These are phyloP conservation scores for Aurantiochytrium sp. DNA, from an alignment of 108 stramenopile species.

Conservation along the genomic window DNA sequence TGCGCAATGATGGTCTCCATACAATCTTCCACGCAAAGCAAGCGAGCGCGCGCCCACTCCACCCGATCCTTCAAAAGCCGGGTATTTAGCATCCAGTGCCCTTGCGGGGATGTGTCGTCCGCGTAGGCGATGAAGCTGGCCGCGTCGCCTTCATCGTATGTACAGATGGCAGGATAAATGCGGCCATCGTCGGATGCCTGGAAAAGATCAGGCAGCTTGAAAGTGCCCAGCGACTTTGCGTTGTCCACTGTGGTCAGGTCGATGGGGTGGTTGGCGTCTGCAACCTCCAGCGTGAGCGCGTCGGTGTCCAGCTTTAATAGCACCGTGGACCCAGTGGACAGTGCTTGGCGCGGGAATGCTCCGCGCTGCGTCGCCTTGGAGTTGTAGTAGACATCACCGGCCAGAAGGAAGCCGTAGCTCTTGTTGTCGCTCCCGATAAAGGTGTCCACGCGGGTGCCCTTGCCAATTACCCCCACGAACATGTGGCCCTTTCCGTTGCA, in stretches of 20 bases:
- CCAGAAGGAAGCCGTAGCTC: not conserved
- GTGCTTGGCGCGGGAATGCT: not conserved
- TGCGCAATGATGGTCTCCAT: not conserved
- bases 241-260: not conserved
- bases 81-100: not conserved
- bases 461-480: not conserved
- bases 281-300: not conserved
- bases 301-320: not conserved
- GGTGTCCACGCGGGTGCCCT: not conserved
- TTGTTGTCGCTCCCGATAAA: not conserved
- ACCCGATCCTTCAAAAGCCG: not conserved
- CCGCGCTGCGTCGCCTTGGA: not conserved
- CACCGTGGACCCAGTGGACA: not conserved
- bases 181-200: not conserved
- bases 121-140: not conserved
- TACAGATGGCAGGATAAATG: slow-evolving; percentile 25
- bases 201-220: not conserved
- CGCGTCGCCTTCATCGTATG: not conserved
- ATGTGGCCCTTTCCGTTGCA: not conserved
- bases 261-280: not conserved
- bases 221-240: not conserved
- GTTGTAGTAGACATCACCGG: not conserved
- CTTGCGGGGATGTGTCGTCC: not conserved
- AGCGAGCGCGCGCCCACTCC: not conserved
- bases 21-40: not conserved